These are phyloP conservation scores for Ogataea nonfermentans DNA, from an alignment of 805 yeast species.

Conservation along the genomic window DNA sequence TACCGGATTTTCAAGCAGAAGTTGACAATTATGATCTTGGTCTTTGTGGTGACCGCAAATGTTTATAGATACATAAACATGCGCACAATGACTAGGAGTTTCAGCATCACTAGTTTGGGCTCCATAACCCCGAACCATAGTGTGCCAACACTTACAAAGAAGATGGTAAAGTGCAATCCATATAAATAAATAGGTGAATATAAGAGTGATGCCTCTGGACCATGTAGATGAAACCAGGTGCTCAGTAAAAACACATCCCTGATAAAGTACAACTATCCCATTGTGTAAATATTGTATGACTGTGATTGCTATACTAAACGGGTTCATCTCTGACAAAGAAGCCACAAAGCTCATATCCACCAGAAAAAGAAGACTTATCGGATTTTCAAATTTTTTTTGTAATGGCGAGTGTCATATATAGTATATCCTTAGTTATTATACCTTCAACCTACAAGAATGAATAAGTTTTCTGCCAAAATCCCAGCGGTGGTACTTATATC, in stretches of 20 bases:
- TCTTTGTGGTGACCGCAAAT: constrained; percentile 19
- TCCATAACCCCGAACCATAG: no score
- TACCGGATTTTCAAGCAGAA: constrained; percentile 32
- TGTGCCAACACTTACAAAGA: no score
- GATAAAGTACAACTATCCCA: constrained; percentile 13
- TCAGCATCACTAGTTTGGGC: constrained; percentile 54
- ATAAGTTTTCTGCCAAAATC: background rate
- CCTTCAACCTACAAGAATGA: background rate
- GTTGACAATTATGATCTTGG: constrained; percentile 5
- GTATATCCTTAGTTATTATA: background rate
- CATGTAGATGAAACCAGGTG: constrained; percentile 22
- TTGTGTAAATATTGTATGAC: no score
- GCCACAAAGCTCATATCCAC: no score
- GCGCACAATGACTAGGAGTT: constrained; percentile 78
- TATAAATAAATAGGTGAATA: constrained; percentile 26
- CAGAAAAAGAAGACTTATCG: no score
- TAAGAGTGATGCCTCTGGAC: constrained; percentile 27
- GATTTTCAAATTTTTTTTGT: no score
- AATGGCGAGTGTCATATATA: no score
- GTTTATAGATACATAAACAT: constrained; percentile 56
- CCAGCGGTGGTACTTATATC: no score
- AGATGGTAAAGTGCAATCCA: constrained; percentile 25
- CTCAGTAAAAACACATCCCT: constrained; percentile 20
- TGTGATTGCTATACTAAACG: no score
- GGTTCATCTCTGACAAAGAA: no score